A percentile compares a stretch with the other conserved stretches of the same genome.
These are phyloP conservation scores for Garcia nutans DNA, from an alignment of 345 rosid species.

Conservation along the genomic window DNA sequence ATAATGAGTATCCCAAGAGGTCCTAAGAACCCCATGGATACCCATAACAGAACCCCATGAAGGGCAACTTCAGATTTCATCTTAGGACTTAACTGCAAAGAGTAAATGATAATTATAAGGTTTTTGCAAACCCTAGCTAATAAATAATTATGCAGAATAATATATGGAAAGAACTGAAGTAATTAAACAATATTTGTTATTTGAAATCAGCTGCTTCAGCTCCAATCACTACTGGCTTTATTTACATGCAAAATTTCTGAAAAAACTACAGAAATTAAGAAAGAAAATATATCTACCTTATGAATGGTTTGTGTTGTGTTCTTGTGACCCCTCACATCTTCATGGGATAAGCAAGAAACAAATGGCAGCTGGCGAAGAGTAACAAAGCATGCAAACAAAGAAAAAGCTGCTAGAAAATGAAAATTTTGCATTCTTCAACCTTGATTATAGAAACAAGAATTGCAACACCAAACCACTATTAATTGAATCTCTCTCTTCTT, in stretches of 20 bases:
- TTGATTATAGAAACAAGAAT: conserved; percentile 3
- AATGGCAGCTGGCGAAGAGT: conserved; percentile 21
- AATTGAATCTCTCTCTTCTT: background rate
- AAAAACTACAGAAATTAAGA: background rate
- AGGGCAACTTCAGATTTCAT: conserved; percentile 47
- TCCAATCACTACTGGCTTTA: too few species aligned
- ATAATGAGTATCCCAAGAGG: conserved; percentile 72
- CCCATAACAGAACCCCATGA: conserved; percentile 84
- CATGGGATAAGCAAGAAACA: conserved; percentile 32
- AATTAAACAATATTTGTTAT: background rate
- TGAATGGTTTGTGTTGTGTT: conserved; percentile 18
- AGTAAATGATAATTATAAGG: too few species aligned
- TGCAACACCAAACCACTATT: background rate
- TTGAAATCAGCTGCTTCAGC: too few species aligned
- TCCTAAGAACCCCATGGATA: conserved; percentile 71
- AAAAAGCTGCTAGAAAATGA: conserved; percentile 10
- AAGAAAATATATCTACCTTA: conserved; percentile 26
- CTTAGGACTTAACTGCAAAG: conserved; percentile 45
- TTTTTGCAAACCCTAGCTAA: too few species aligned
- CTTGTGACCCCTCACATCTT: conserved; percentile 22
- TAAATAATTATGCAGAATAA: background rate
- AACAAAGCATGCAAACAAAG: conserved; percentile 16
- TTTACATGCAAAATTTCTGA: background rate
- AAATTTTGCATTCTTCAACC: conserved; percentile 24
- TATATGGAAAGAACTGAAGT: background rate